A percentile compares a stretch with the other conserved stretches of the same genome.
These are phyloP conservation scores for Venturia effusa DNA, from an alignment of 2,329 filamentous ascomycete species.

Conservation along the genomic window DNA sequence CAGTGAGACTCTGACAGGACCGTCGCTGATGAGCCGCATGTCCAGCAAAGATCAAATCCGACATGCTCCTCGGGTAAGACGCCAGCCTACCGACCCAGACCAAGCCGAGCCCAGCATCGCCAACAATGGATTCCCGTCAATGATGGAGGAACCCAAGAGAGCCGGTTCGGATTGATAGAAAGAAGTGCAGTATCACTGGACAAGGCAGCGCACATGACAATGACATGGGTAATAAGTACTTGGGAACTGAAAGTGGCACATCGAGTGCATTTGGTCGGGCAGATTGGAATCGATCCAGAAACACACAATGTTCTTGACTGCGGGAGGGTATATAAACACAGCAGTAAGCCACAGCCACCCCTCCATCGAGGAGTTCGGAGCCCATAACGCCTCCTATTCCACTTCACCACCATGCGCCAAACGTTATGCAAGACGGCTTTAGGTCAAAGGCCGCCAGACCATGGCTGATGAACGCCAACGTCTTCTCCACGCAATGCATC, in stretches of 20 bases:
- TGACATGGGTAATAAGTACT: too few species aligned
- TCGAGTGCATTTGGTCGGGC: too few species aligned
- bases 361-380: neutral
- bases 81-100: too few species aligned
- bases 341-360: neutral
- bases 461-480: neutral
- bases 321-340: neutral
- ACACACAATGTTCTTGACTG: neutral
- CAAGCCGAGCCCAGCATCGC: too few species aligned
- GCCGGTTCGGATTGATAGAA: too few species aligned
- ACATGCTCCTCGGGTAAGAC: too few species aligned
- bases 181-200: too few species aligned
- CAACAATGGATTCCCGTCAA: too few species aligned
- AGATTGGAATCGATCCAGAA: neutral
- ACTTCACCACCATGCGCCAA: neutral
- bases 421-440: neutral
- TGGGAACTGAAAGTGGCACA: neutral
- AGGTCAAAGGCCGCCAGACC: neutral
- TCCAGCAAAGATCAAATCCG: too few species aligned
- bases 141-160: too few species aligned
- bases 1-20: neutral
- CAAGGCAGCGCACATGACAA: too few species aligned
- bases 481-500: neutral
- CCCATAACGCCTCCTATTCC: neutral
- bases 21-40: neutral